Percentiles rank a stretch among this genome's conserved stretches.
These are phyloP conservation scores for Pleurostoma richardsiae DNA, from an alignment of 2,329 filamentous ascomycete genomes.

Conservation along the genomic window DNA sequence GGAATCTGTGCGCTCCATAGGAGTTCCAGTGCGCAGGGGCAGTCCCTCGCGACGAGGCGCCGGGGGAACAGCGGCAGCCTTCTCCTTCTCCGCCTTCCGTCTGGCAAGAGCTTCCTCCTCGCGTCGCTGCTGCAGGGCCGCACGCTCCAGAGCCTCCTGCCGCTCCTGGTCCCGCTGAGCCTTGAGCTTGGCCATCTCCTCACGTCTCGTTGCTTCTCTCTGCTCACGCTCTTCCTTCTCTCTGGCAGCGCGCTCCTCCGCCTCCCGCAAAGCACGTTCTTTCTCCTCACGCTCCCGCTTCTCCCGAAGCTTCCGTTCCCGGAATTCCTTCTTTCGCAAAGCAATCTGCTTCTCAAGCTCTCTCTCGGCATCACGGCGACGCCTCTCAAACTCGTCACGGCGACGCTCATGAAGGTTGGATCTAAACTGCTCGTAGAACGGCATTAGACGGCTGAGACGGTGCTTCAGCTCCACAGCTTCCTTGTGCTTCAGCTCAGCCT, in stretches of 20 bases:
- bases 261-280: conserved; percentile 72
- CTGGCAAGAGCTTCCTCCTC: conserved; percentile 85
- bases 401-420: conserved; percentile 78
- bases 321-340: conserved; percentile 79
- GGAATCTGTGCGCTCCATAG: conserved; percentile 38
- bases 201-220: conserved; percentile 74
- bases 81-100: conserved; percentile 61
- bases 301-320: conserved; percentile 78
- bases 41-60: too few relatives aligned
- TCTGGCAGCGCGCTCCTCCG: conserved; percentile 72
- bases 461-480: conserved; percentile 92
- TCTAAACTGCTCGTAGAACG: conserved; percentile 80
- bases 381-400: conserved; percentile 93
- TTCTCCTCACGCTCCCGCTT: conserved; percentile 79
- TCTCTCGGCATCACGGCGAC: conserved; percentile 82
- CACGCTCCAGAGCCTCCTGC: conserved; percentile 62
- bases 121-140: conserved; percentile 68
- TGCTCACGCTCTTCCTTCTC: conserved; percentile 84
- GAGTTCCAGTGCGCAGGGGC: conserved; percentile 14
- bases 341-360: conserved; percentile 92
- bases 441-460: conserved; percentile 78
- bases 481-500: conserved; percentile 83
- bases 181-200: conserved; percentile 62
- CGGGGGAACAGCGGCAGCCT: conserved; percentile 24
- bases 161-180: conserved; percentile 62